Evolutionary conservation across 2,329 filamentous ascomycete species (phyloP).

Genomic region (Nemania sp.): DNA sequence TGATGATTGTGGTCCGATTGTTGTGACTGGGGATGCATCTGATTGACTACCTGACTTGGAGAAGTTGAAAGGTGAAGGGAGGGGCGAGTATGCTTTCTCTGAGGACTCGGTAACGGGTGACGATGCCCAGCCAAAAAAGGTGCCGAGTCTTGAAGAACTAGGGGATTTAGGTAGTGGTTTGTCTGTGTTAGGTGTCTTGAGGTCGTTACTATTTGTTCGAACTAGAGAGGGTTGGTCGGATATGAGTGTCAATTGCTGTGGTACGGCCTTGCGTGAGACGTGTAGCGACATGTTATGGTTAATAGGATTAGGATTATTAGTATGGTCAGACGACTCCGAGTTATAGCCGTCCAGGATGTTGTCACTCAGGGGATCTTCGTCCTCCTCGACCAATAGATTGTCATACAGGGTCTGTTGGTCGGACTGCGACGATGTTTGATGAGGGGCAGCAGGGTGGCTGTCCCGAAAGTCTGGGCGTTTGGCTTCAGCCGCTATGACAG

Average conservation of each 20-base stretch:
- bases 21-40: conserved; percentile 58
- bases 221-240: conserved; percentile 53
- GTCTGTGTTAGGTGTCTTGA: conserved; percentile 60
- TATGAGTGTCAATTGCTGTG: conserved; percentile 65
- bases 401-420: conserved; percentile 58
- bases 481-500: conserved; percentile 47
- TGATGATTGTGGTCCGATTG: conserved; percentile 54
- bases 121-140: conserved; percentile 67
- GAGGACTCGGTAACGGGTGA: conserved; percentile 64
- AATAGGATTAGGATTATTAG: conserved; percentile 55
- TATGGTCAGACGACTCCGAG: conserved; percentile 53
- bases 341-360: conserved; percentile 52
- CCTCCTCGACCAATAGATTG: conserved; percentile 54
- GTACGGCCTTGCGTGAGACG: conserved; percentile 60
- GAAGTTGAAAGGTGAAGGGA: conserved; percentile 64
- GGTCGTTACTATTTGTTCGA: conserved; percentile 45
- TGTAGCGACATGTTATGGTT: conserved; percentile 62
- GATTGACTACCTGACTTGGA: conserved; percentile 54
- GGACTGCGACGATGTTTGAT: conserved; percentile 61
- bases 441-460: conserved; percentile 56
- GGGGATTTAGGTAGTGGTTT: conserved; percentile 69
- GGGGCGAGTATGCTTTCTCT: conserved; percentile 59
- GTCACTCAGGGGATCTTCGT: conserved; percentile 52
- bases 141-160: conserved; percentile 61
- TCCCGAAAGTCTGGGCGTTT: conserved; percentile 46